Percentiles rank a stretch among this genome's conserved stretches.
Conservation (phyloP, 1,284 basidiomycete genomes). For the Melampsora larici-populina region DNA sequence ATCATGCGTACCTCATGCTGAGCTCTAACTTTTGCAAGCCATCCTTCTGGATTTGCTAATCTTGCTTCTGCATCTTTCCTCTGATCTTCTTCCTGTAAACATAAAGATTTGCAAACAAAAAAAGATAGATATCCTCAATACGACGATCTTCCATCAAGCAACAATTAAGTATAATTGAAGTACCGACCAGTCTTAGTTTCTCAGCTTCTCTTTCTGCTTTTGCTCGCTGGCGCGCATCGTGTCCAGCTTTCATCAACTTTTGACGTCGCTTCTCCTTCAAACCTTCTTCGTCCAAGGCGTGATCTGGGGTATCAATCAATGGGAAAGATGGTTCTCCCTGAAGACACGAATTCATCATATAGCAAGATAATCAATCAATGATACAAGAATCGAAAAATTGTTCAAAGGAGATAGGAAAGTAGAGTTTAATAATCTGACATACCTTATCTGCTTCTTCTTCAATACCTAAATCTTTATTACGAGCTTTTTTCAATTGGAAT, state of each 20-base stretch:
- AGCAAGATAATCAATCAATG: not conserved
- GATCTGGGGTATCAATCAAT: constrained; percentile 83
- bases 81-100: constrained; percentile 25
- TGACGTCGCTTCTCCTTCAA: constrained; percentile 94
- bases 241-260: constrained; percentile 86
- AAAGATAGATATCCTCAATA: not conserved
- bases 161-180: not conserved
- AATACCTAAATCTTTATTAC: constrained; percentile 69
- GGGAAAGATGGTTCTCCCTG: constrained; percentile 83
- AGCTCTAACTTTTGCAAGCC: constrained; percentile 33
- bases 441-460: constrained; percentile 61
- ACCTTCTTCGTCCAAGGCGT: constrained; percentile 86
- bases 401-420: not conserved
- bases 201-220: constrained; percentile 86
- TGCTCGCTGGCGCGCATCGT: constrained; percentile 80
- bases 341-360: constrained; percentile 52
- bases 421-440: constrained; percentile 3
- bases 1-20: constrained; percentile 31
- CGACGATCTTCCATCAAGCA: not conserved
- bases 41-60: constrained; percentile 22
- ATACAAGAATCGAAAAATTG: not conserved
- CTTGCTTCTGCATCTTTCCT: constrained; percentile 33
- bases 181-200: constrained; percentile 58
- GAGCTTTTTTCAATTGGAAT: constrained; percentile 63
- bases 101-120: not conserved